Conservation (phyloP, 73 alveolate genomes). For the Stentor roeselii region DNA sequence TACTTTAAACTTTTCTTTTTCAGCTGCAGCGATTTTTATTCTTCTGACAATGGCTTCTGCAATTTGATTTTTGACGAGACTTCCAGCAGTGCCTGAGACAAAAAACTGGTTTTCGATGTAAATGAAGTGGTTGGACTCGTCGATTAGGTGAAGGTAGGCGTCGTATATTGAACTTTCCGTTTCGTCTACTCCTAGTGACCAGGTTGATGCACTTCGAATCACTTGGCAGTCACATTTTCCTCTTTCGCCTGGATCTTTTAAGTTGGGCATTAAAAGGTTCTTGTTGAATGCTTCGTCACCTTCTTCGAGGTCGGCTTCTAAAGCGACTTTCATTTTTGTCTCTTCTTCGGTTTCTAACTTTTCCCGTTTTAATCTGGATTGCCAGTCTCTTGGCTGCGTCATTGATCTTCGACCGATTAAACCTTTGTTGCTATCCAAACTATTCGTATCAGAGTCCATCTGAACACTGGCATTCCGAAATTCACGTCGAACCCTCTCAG, state of each 20-base stretch:
- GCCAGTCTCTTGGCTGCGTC: constrained; percentile 48
- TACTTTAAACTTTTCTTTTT: constrained; percentile 67
- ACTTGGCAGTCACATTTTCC: constrained; percentile 55
- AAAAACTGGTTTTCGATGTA: constrained; percentile 97
- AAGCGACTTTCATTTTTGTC: neutral
- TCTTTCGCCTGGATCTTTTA: neutral
- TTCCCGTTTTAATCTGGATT: constrained; percentile 31
- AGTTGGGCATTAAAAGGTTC: neutral
- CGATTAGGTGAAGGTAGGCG: constrained; percentile 78
- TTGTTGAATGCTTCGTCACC: neutral
- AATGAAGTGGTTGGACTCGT: constrained; percentile 75
- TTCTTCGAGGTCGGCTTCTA: neutral
- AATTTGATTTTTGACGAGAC: constrained; percentile 58
- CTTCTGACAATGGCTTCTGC: constrained; percentile 72
- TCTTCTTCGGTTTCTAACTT: neutral
- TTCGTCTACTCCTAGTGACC: constrained; percentile 88
- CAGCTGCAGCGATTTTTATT: constrained; percentile 64
- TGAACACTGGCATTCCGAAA: too few species aligned
- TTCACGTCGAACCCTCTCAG: too few species aligned
- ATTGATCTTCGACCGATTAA: neutral
- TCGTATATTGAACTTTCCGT: constrained; percentile 83
- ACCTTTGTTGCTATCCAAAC: neutral
- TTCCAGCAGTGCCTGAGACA: constrained; percentile 68
- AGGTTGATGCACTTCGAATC: constrained; percentile 74
- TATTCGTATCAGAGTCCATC: neutral